Evolutionary conservation across 2,329 filamentous ascomycete genomes (phyloP).

Genomic region (Arthrobotrys megalospora): DNA sequence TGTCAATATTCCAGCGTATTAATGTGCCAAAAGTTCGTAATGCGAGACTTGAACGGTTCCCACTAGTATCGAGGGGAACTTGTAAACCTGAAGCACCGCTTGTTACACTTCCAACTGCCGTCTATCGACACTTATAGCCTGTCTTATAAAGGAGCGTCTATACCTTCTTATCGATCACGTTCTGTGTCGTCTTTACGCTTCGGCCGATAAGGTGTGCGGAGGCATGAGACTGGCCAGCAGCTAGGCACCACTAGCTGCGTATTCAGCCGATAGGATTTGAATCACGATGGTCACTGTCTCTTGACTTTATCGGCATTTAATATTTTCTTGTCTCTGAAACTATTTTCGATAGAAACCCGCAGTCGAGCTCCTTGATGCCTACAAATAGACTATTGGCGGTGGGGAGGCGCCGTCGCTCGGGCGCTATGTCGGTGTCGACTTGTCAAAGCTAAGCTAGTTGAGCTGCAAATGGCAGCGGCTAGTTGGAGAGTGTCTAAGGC

Average conservation of each 20-base stretch:
- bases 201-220: background rate
- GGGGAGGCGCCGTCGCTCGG: background rate
- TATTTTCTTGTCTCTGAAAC: background rate
- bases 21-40: too few species aligned
- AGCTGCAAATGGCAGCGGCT: conserved; percentile 6
- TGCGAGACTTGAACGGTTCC: too few species aligned
- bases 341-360: conserved; percentile 1
- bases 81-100: too few species aligned
- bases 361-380: background rate
- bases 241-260: background rate
- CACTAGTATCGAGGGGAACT: too few species aligned
- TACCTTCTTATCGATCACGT: background rate
- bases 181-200: background rate
- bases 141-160: background rate
- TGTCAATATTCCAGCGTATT: too few species aligned
- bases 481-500: background rate
- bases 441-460: conserved; percentile 8
- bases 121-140: background rate
- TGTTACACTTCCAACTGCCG: background rate
- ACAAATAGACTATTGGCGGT: conserved; percentile 10
- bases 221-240: too few species aligned
- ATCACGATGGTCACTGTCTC: too few species aligned
- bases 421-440: background rate
- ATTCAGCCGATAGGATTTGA: too few species aligned
- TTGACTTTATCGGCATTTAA: background rate